Evolutionary conservation across 1,139 yeast species (phyloP), one percentile per base, ranked within the genome.

Genomic region (Pichiaceae sp.): DNA sequence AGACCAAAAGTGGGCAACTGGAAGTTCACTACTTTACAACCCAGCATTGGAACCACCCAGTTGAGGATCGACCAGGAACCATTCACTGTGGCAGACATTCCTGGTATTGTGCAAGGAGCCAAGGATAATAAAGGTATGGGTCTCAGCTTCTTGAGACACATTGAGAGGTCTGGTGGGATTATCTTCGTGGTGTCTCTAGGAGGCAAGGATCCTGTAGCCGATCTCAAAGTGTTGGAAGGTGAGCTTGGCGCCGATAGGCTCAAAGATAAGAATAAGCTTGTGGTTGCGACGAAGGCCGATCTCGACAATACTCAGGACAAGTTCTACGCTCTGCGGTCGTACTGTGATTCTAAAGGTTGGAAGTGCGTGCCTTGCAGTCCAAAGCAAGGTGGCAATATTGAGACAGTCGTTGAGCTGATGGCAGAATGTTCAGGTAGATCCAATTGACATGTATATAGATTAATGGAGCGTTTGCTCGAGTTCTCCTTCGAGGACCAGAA

Each of bases 81-180:
- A 1, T 87, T 89, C 54, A 85, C 96, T 0, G 97, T 91, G 1
- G 97, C 97, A 1, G 98, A 91, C 62, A 91, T 91, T 42, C 98
- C 98, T 0, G 98, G 98, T 11, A 84, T 91, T 37, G 83, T 91
- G 39, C 70, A 76, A 52, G 97, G 95, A 8, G 97, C 98, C 0
- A 68, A 77, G 2, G 66, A 78, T 31, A 84, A 89, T 52, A 79
- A 72, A 53, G 98, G 98, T 2, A 81, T 91, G 85, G 98, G 98
- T 0, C 68, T 86, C 35, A 96, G 87, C 45, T 91, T 91, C 57
- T 62, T 91, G 44, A 69, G 96, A 41, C 98, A 91, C 55, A 77
- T 91, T 37, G 98, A 91, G 58, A 69, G 98, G 44, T 83, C 95
- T 3, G 81, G 83, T 12, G 96, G 96, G 0, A 62, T 91, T 40